Base-by-base conservation (phyloP, 2,329 filamentous ascomycete genomes). In the Akanthomyces uredinophilus region DNA sequence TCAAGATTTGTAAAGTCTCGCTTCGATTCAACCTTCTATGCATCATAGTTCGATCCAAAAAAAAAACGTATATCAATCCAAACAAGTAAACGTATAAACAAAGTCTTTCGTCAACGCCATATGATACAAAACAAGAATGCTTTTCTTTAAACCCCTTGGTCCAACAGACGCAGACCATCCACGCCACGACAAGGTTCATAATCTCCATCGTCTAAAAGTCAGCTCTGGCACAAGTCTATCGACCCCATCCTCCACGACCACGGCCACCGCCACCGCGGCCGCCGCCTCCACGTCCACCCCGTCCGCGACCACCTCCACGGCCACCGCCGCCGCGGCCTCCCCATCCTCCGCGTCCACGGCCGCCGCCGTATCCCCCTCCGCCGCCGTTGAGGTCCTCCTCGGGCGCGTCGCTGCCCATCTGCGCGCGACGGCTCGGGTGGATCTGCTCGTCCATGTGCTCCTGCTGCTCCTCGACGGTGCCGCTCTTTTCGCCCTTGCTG, bases 351-450 rank as follows among this genome's bases (percentile, higher is more conserved):
- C 59, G 61, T 3, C 56, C 35, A 14, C 57, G 51, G 13, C 55
- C 50, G n/a, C 46, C 37, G 10, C 44, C 35, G 10, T 47, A 35
- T 2, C 54, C 55, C 2, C 54, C 55, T 24, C 43, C 5, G 1
- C 43, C 61, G 27, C 32, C 22, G 11, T 53, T 20, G 1, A 44
- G 29, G 18, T 61, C 51, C 18, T 49, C 49, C 44, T 44, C 41
- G n/a, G 47, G 32, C 73, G 70, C 65, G 66, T 66, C 13, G 66
- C 49, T 61, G 50, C 59, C 59, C 59, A 61, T 61, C 43, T 61
- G 59, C 59, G 58, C 79, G 62, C 79, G 71, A 32, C 83, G 78
- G 65, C 82, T 84, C 4, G 83, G 83, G 65, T 85, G 83, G 51
- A 85, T 78, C 62, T 71, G 72, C 49, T 73, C 72, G 49, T 75